Evolutionary conservation across 345 rosid genomes (phyloP), one percentile per base, ranked within the genome.

Genomic region (Eutrema yunnanense): DNA sequence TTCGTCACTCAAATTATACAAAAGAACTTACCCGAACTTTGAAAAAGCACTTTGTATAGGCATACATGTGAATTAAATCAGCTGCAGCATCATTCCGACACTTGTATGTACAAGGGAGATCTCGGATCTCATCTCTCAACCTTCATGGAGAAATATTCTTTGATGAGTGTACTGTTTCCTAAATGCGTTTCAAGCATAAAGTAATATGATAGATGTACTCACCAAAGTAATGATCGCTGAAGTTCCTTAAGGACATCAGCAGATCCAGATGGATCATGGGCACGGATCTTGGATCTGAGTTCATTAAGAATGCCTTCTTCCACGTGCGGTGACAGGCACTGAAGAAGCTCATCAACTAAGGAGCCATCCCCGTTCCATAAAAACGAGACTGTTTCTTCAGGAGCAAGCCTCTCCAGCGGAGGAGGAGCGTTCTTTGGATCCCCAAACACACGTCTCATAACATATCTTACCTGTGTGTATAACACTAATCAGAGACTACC

Each of bases 11-110:
- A 61, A 63, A 64, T 11, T 49, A 54, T 27, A 55, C 30, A 8
- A 52, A 43, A 73, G 10, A 30, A 79, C 93, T 82, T 55, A 92
- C 99, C 82, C 77, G 85, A 82, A 96, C 79, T 85, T 82, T 87
- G 69, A 87, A 84, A 77, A 88, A 96, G 79, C 82, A 80, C 81
- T 92, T 92, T 41, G 96, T 92, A 74, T 90, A 86, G 33, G 99
- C 99, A 73, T 92, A 92, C 59, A 88, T 76, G 75, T 96, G 98
- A 77, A 96, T 83, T 82, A 96, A 84, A 84, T 96, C 99, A 73
- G 99, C 99, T 47, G 99, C 98, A 63, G 99, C 99, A 76, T 96
- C 99, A 63, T 96, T 87, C 74, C 98, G 90, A 71, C 97, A 92
- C 82, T 86, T 92, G 80, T 88, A 87, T 60, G 94, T 86, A 81